phyloP scores from a whole-genome alignment of 192 early-diverging fungal genomes.

The Rhizoclosmatium sp. region DNA sequence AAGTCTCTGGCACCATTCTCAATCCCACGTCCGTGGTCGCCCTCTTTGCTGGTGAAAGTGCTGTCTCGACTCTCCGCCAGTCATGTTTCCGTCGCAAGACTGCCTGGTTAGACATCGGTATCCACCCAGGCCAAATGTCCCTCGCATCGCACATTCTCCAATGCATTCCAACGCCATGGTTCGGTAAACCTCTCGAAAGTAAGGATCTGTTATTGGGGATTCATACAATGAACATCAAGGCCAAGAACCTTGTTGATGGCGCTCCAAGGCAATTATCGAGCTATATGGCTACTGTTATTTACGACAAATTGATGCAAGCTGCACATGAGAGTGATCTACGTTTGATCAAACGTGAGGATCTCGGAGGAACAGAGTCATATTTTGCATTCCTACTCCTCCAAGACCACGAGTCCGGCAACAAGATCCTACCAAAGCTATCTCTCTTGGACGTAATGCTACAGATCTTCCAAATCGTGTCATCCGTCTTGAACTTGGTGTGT shows the following conservation, averaged over 20 bases:
- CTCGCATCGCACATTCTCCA: conserved; percentile 15
- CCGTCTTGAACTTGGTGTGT: not conserved
- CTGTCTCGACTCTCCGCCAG: conserved; percentile 7
- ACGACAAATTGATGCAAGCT: not conserved
- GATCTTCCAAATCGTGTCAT: conserved; percentile 1
- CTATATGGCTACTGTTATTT: conserved; percentile 2
- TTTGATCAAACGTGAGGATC: not conserved
- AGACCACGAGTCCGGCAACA: not conserved
- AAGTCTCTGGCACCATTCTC: not conserved
- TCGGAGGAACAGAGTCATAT: not conserved
- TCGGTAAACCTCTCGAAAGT: not conserved
- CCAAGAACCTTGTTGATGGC: not conserved
- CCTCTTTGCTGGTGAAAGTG: conserved; percentile 23
- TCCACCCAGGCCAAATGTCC: conserved; percentile 17
- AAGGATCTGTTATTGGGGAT: conserved; percentile 6
- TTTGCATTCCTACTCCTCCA: not conserved
- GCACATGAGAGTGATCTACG: not conserved
- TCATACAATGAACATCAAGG: not conserved
- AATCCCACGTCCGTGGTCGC: conserved; percentile 2
- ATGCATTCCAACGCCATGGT: conserved; percentile 13
- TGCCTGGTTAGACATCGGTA: conserved; percentile 20
- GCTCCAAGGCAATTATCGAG: not conserved
- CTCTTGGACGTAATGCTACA: not conserved
- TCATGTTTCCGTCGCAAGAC: conserved; percentile 1
- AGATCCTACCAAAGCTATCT: not conserved